Evolutionary conservation across 2,329 filamentous ascomycete genomes (phyloP).

Genomic region (Tolypocladium amazonense): DNA sequence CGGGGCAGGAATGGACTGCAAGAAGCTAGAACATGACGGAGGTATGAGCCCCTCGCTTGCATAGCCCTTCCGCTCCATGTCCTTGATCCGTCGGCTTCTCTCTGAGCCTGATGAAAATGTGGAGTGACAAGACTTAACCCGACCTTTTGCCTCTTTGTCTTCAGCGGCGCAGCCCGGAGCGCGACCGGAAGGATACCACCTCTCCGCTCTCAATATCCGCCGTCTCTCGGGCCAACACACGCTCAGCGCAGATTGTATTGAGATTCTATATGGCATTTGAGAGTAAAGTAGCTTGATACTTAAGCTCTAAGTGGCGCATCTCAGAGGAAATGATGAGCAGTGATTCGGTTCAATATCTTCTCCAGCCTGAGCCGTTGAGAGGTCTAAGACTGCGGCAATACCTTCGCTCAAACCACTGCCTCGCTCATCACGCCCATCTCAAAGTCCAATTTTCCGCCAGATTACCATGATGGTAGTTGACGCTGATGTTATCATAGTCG

Average conservation of each 20-base stretch:
- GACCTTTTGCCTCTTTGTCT: neutral
- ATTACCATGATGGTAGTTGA: slow-evolving; percentile 1
- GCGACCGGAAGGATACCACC: neutral
- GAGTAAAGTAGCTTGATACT: neutral
- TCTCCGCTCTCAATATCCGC: neutral
- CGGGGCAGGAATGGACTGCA: too few species aligned
- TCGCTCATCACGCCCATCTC: neutral
- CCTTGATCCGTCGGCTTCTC: neutral
- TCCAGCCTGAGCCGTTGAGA: neutral
- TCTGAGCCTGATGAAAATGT: neutral
- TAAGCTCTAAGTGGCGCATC: neutral
- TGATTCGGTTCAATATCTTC: neutral
- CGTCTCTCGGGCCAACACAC: neutral
- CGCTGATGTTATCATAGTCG: slow-evolving; percentile 11
- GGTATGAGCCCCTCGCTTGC: too few species aligned
- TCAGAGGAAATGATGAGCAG: neutral
- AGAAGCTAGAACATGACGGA: too few species aligned
- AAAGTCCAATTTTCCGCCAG: neutral
- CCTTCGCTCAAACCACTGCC: neutral
- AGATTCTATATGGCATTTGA: neutral
- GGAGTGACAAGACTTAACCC: neutral
- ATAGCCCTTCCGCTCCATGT: neutral
- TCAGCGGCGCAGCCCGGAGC: neutral
- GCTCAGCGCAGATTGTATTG: neutral
- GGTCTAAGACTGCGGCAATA: neutral